Evolutionary conservation across 257 asterid genomes (phyloP), one percentile per base, ranked within the genome.

Genomic region (Knoxia roxburghii): DNA sequence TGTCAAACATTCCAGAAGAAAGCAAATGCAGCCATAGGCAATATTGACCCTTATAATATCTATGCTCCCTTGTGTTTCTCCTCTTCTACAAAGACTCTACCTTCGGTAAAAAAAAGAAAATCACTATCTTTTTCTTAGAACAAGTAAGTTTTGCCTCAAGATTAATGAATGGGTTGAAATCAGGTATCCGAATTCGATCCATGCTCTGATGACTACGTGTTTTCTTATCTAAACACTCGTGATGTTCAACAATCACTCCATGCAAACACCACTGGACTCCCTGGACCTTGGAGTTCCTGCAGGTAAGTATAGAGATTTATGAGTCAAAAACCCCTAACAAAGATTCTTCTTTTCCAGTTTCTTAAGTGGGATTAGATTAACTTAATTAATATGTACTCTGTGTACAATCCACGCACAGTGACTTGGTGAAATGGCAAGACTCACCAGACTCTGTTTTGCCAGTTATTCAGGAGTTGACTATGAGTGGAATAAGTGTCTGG

Each of bases 161-260:
- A n/a, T n/a, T n/a, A n/a, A n/a, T n/a, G n/a, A n/a, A n/a, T n/a
- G n/a, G 2, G 41, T 37, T 37, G 41, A 1, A 46, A 40, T 24
- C 7, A 63, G 68, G 14, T 4, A 24, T 23, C 24, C 3, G 68
- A 41, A 1, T 24, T 40, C 5, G 68, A 63, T 41, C 68, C 68
- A 2, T 43, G 68, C 9, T 11, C 24, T 20, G 39, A 14, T 23
- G n/a, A 13, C 1, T 41, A 63, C 5, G 37, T 15, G 1, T 41
- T 4, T 2, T 13, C n/a, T 30, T 21, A 63, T 35, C 21, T 43
- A 26, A 63, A 63, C 54, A 23, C 27, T 24, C 68, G n/a, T 0
- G 43, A 29, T 13, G 62, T 57, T 39, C 62, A 88, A 67, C 69
- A 77, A 54, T 79, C 84, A 6, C 71, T 86, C 37, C 89, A 88